phyloP scores from a whole-genome alignment of 192 early-diverging fungal species.

The Helicostylum pulchrum region DNA sequence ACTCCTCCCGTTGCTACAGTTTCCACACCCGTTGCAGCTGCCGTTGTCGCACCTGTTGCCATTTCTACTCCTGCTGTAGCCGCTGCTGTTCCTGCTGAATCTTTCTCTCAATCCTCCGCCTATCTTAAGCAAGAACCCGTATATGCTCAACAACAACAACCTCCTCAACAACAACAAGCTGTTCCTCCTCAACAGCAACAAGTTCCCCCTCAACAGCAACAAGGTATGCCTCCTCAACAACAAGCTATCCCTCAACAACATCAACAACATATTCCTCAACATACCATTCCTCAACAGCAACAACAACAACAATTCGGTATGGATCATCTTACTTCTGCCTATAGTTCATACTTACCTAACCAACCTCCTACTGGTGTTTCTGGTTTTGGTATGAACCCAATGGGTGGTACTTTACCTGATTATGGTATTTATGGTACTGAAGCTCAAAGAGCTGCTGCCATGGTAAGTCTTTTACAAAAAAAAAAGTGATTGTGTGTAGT shows the following conservation, averaged over 20 bases:
- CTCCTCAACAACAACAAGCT: neutral
- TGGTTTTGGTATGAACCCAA: slow-evolving; percentile 54
- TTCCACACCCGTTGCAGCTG: neutral
- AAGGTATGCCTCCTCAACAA: slow-evolving; percentile 5
- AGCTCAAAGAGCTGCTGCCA: slow-evolving; percentile 51
- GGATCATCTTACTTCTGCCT: slow-evolving; percentile 48
- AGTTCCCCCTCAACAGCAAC: neutral
- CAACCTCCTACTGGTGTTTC: slow-evolving; percentile 46
- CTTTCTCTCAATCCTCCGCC: neutral
- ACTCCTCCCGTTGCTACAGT: neutral
- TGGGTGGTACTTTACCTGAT: slow-evolving; percentile 44
- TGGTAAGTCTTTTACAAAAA: slow-evolving; percentile 15
- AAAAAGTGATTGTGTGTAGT: neutral
- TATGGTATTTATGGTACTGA: slow-evolving; percentile 64
- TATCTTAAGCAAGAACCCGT: neutral
- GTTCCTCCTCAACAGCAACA: slow-evolving; percentile 1
- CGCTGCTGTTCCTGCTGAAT: neutral
- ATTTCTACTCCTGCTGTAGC: neutral
- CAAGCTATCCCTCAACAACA: slow-evolving; percentile 7
- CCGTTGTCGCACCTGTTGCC: neutral
- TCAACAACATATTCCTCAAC: slow-evolving; percentile 25
- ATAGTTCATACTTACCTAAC: slow-evolving; percentile 50
- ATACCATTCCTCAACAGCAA: slow-evolving; percentile 42
- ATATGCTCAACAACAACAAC: neutral
- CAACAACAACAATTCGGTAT: slow-evolving; percentile 45